Percentiles rank a stretch among this genome's conserved stretches.
phyloP scores from a whole-genome alignment of 495 filamentous ascomycete genomes.

The Aspergillus cristatus region DNA sequence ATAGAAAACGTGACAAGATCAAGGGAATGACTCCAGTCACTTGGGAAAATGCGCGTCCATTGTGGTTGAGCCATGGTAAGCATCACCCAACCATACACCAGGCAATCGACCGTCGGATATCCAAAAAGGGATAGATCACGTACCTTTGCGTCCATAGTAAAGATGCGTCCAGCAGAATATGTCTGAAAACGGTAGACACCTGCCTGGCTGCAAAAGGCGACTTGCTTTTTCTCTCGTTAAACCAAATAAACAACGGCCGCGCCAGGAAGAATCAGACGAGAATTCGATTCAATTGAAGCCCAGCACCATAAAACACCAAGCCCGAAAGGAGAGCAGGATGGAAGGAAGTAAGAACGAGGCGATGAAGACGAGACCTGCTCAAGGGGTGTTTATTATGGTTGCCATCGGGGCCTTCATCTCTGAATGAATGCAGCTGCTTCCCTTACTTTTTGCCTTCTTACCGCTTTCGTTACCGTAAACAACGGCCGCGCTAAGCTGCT shows the following conservation, averaged over 20 bases:
- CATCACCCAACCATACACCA: no score
- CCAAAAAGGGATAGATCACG: slow-evolving; percentile 7
- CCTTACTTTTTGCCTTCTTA: no score
- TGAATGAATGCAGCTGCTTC: no score
- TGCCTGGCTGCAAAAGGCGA: slow-evolving; percentile 2
- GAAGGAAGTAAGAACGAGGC: slow-evolving; percentile 7
- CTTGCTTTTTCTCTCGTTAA: slow-evolving; percentile 25
- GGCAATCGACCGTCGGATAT: no score
- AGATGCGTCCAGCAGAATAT: no score
- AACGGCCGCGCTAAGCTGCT: slow-evolving; percentile 12
- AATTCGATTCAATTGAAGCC: slow-evolving; percentile 1
- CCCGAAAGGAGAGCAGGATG: slow-evolving; percentile 7
- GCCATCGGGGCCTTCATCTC: no score
- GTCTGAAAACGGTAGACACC: slow-evolving; percentile 1
- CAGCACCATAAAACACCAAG: slow-evolving; percentile 2
- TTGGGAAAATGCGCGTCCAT: no score
- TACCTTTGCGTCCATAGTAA: slow-evolving; percentile 44
- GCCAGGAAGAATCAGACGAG: slow-evolving; percentile 10
- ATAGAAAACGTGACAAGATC: neutral
- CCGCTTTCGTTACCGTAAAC: slow-evolving; percentile 14
- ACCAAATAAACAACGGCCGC: slow-evolving; percentile 23
- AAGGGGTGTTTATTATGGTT: slow-evolving; percentile 7
- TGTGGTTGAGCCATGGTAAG: no score
- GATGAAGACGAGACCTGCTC: slow-evolving; percentile 3
- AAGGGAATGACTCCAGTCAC: no score